These are phyloP conservation scores for Trichoderma gamsii DNA, from an alignment of 495 filamentous ascomycete genomes.

Conservation along the genomic window DNA sequence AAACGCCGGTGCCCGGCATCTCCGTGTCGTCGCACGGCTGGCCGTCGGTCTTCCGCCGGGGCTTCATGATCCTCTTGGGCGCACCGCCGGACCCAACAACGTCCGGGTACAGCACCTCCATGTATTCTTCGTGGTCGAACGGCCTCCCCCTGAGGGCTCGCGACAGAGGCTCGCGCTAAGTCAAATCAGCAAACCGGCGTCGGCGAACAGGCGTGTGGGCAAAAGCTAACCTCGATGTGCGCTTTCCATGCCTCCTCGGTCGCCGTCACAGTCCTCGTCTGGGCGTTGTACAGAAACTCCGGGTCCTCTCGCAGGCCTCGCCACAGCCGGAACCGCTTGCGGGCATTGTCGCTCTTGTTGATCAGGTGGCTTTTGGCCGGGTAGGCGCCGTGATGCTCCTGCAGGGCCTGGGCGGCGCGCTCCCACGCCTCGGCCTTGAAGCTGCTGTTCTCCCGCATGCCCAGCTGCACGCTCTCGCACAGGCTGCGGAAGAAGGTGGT, in stretches of 20 bases:
- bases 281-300: slow-evolving; percentile 41
- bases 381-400: slow-evolving; percentile 40
- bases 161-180: slow-evolving; percentile 43
- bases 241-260: slow-evolving; percentile 43
- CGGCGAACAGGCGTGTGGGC: slow-evolving; percentile 13
- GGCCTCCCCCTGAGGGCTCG: slow-evolving; percentile 41
- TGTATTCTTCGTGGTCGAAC: slow-evolving; percentile 47
- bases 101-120: slow-evolving; percentile 46
- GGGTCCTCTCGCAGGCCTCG: slow-evolving; percentile 44
- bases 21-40: slow-evolving; percentile 26
- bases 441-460: slow-evolving; percentile 44
- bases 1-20: slow-evolving; percentile 27
- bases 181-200: slow-evolving; percentile 13
- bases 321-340: slow-evolving; percentile 50
- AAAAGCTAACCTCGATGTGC: slow-evolving; percentile 38
- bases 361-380: slow-evolving; percentile 47
- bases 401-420: slow-evolving; percentile 39
- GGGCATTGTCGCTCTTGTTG: slow-evolving; percentile 50
- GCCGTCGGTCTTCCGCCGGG: slow-evolving; percentile 34
- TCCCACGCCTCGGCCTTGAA: slow-evolving; percentile 50
- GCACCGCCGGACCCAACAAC: slow-evolving; percentile 46
- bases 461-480: slow-evolving; percentile 43
- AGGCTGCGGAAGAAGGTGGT: slow-evolving; percentile 47
- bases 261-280: slow-evolving; percentile 38
- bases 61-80: slow-evolving; percentile 45